phyloP scores from a whole-genome alignment of 441 rosid species.

The Melastoma candidum region DNA sequence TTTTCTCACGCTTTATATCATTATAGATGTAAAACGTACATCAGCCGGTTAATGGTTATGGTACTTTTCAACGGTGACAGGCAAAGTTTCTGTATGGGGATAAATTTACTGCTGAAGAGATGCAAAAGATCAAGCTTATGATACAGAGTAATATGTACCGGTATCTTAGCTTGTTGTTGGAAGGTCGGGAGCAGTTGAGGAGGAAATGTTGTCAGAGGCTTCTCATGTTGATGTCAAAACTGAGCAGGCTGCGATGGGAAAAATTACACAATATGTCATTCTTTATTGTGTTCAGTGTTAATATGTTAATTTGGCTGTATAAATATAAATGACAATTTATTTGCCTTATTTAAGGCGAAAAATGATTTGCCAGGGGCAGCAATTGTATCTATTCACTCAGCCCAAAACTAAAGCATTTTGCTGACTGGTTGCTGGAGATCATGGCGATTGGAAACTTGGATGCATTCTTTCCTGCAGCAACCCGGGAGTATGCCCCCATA shows the following conservation, averaged over 20 bases:
- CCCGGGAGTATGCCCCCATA: constrained; percentile 96
- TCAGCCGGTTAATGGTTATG: too few relatives aligned
- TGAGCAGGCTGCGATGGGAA: constrained; percentile 32
- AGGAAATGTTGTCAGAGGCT: constrained; percentile 34
- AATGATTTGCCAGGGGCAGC: constrained; percentile 26
- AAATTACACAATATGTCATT: constrained; percentile 46
- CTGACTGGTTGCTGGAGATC: constrained; percentile 97
- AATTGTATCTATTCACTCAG: constrained; percentile 71
- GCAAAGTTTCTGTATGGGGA: constrained; percentile 96
- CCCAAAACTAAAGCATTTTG: constrained; percentile 90
- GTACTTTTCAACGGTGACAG: constrained; percentile 29
- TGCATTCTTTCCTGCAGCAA: constrained; percentile 98
- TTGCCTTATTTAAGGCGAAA: constrained; percentile 46
- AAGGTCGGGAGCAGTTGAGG: constrained; percentile 99
- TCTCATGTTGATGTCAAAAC: constrained; percentile 28
- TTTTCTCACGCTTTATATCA: too few relatives aligned
- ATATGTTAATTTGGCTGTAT: neutral
- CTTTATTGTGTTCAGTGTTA: neutral
- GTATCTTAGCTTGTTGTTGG: constrained; percentile 91
- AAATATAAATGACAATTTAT: neutral
- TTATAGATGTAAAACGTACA: too few relatives aligned
- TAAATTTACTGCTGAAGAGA: constrained; percentile 72
- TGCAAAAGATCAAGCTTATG: constrained; percentile 91
- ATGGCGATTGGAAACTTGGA: constrained; percentile 98
- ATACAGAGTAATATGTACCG: constrained; percentile 97